These are phyloP conservation scores for Fragaria iinumae DNA, from an alignment of 306 rosid genomes.

Conservation along the genomic window DNA sequence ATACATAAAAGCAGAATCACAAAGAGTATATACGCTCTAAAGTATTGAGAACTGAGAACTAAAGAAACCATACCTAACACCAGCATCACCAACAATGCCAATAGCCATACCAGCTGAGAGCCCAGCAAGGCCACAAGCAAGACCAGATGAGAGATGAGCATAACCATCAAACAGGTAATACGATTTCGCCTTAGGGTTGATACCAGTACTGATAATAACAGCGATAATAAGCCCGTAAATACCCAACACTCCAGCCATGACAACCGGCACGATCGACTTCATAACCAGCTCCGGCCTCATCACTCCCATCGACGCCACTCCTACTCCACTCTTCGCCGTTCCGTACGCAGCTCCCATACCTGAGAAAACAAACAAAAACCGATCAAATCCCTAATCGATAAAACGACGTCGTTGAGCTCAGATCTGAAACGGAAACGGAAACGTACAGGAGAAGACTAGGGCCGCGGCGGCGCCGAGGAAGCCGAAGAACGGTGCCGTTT, in stretches of 20 bases:
- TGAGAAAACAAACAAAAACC: slow-evolving; percentile 3
- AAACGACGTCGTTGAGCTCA: background rate
- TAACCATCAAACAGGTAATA: slow-evolving; percentile 61
- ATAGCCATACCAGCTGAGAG: slow-evolving; percentile 67
- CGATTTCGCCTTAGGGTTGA: slow-evolving; percentile 62
- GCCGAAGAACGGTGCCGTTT: slow-evolving; percentile 64
- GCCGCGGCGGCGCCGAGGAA: slow-evolving; percentile 68
- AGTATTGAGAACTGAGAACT: too few species aligned
- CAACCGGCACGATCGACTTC: slow-evolving; percentile 67
- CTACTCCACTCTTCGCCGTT: slow-evolving; percentile 60
- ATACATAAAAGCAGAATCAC: background rate
- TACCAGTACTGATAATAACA: slow-evolving; percentile 57
- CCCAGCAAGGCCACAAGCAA: slow-evolving; percentile 61
- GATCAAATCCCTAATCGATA: slow-evolving; percentile 9
- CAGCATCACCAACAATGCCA: slow-evolving; percentile 65
- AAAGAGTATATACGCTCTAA: background rate
- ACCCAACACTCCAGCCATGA: slow-evolving; percentile 63
- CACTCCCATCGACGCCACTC: slow-evolving; percentile 67
- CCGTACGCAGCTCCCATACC: slow-evolving; percentile 71
- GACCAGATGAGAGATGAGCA: slow-evolving; percentile 60
- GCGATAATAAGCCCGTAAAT: slow-evolving; percentile 59
- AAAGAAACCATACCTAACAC: slow-evolving; percentile 42
- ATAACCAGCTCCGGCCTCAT: slow-evolving; percentile 67
- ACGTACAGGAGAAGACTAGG: slow-evolving; percentile 55
- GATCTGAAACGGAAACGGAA: background rate